A percentile compares a stretch with the other conserved stretches of the same genome.
These are phyloP conservation scores for Paecilomyces niveus DNA, from an alignment of 2,329 filamentous ascomycete genomes.

Conservation along the genomic window DNA sequence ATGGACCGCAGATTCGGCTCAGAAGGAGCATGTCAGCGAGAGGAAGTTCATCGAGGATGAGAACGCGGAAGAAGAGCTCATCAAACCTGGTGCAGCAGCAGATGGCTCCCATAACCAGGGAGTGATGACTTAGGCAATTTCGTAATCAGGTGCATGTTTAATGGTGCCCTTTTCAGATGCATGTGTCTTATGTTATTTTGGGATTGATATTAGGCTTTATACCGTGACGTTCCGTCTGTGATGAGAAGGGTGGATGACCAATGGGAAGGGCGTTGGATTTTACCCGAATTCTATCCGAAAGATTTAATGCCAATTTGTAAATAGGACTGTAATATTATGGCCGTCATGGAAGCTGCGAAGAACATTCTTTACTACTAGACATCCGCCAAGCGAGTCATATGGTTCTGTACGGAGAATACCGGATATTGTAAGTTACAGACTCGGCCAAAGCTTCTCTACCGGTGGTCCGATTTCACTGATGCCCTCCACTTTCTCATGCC, in stretches of 20 bases:
- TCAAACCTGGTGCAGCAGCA: conserved; percentile 50
- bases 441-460: background rate
- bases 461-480: background rate
- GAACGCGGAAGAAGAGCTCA: conserved; percentile 58
- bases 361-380: background rate
- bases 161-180: background rate
- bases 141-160: background rate
- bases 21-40: conserved; percentile 65
- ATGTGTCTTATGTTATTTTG: background rate
- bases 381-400: background rate
- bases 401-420: background rate
- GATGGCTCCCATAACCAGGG: conserved; percentile 24
- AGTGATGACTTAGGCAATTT: conserved; percentile 21
- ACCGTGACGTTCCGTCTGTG: background rate
- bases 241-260: background rate
- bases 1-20: conserved; percentile 62
- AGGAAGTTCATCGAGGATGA: conserved; percentile 73
- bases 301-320: background rate
- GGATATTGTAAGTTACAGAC: background rate
- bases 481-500: background rate
- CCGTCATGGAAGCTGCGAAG: background rate
- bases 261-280: background rate
- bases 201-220: background rate
- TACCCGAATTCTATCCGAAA: background rate
- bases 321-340: background rate